A percentile compares a stretch with the other conserved stretches of the same genome.
These are phyloP conservation scores for Tremellales sp. DNA, from an alignment of 1,284 basidiomycete species.

Conservation along the genomic window DNA sequence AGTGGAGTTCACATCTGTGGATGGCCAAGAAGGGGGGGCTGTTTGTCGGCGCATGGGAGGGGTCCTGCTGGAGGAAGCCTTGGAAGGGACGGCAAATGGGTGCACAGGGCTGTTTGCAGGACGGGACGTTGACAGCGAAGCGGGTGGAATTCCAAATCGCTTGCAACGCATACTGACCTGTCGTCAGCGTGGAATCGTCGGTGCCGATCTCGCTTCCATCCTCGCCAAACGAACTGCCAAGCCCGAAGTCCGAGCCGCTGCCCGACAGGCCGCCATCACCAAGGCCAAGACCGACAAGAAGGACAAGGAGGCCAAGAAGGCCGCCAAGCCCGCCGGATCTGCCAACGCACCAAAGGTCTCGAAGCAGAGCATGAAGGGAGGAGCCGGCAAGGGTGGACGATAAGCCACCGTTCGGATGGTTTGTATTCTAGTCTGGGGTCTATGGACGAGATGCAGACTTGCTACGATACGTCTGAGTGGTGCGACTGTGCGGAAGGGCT, in stretches of 20 bases:
- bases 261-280: constrained; percentile 76
- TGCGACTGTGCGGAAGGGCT: no score
- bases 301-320: constrained; percentile 92
- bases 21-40: background rate
- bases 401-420: constrained; percentile 18
- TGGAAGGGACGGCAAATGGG: background rate
- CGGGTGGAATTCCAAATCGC: background rate
- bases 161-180: background rate
- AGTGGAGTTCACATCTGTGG: constrained; percentile 55
- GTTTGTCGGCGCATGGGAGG: background rate
- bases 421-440: background rate
- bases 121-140: background rate
- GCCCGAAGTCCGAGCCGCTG: constrained; percentile 75
- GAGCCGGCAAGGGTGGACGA: constrained; percentile 49
- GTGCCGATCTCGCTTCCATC: constrained; percentile 88
- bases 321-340: constrained; percentile 60
- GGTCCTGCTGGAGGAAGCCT: background rate
- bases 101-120: background rate
- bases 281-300: constrained; percentile 95
- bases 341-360: constrained; percentile 75
- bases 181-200: constrained; percentile 88
- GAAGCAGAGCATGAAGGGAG: constrained; percentile 94
- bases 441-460: background rate
- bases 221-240: constrained; percentile 89
- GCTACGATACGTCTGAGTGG: no score